Evolutionary conservation across 2,329 filamentous ascomycete genomes (phyloP).

Genomic region (Talaromyces verruculosus): DNA sequence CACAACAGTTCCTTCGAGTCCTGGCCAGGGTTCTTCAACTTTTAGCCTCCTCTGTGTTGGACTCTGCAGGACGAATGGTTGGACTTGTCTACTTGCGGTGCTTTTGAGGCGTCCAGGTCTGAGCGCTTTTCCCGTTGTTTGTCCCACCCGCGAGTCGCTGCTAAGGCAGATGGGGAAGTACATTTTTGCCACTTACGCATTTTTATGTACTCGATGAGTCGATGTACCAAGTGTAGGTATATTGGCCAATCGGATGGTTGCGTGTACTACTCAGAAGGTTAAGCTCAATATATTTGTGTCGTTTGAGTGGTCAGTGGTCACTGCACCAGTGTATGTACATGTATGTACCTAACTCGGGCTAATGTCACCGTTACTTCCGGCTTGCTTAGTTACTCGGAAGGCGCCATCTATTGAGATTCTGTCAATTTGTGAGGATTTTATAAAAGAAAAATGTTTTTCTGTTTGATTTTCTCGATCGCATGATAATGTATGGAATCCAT

Average conservation of each 20-base stretch:
- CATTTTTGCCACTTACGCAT: neutral
- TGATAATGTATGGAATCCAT: neutral
- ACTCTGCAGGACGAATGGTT: neutral
- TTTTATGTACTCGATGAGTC: neutral
- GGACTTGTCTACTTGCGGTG: neutral
- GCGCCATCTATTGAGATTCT: neutral
- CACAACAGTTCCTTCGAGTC: neutral
- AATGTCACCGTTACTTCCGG: conserved; percentile 15
- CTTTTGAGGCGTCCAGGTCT: neutral
- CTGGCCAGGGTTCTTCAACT: neutral
- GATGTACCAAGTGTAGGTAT: neutral
- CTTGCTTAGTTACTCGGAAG: neutral
- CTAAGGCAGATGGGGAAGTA: neutral
- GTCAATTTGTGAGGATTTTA: neutral
- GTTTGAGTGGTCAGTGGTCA: neutral
- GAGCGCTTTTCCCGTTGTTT: neutral
- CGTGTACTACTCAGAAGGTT: neutral
- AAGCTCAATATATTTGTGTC: neutral
- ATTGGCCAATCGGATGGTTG: neutral
- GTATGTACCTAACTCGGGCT: neutral
- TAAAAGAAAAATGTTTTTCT: neutral
- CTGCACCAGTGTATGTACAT: neutral
- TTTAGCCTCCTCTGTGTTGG: neutral
- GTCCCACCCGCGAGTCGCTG: neutral
- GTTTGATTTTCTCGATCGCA: neutral